Evolutionary conservation across 1,284 basidiomycete genomes (phyloP).

Genomic region (Moniliophthora roreri): DNA sequence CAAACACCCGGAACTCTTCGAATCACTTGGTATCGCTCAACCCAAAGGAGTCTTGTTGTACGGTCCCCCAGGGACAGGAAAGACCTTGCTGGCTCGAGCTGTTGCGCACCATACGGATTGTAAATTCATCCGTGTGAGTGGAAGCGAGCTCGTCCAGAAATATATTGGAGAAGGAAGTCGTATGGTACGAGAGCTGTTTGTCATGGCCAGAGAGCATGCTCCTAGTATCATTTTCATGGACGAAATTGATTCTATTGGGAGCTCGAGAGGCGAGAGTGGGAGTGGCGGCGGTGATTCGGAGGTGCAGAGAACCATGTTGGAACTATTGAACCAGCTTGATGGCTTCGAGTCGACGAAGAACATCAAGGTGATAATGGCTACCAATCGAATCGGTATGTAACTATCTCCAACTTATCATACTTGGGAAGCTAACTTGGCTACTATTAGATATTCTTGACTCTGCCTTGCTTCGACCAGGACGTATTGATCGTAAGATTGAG

Average conservation of each 20-base stretch:
- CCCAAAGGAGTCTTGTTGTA: constrained; percentile 97
- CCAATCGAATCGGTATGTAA: constrained; percentile 86
- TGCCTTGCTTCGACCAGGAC: constrained; percentile 91
- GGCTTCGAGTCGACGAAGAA: constrained; percentile 98
- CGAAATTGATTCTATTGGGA: constrained; percentile 98
- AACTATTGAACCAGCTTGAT: constrained; percentile 95
- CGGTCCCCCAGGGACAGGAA: constrained; percentile 96
- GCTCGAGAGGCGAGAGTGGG: constrained; percentile 87
- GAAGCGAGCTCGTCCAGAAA: constrained; percentile 96
- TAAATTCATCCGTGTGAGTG: constrained; percentile 96
- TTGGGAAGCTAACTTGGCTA: not conserved
- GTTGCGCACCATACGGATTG: constrained; percentile 99
- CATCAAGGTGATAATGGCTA: constrained; percentile 99
- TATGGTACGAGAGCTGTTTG: constrained; percentile 97
- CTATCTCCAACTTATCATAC: not conserved
- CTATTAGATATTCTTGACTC: constrained; percentile 89
- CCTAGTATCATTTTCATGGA: constrained; percentile 99
- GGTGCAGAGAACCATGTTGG: constrained; percentile 98
- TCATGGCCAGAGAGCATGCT: constrained; percentile 98
- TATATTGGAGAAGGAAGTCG: constrained; percentile 97
- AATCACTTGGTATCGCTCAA: constrained; percentile 94
- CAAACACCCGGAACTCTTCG: constrained; percentile 97
- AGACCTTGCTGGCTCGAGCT: constrained; percentile 90
- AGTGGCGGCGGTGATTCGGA: constrained; percentile 93
- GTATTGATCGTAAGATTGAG: constrained; percentile 98